Base-by-base conservation (phyloP, 371 early-diverging fungal species). In the Haplosporangium sp. region DNA sequence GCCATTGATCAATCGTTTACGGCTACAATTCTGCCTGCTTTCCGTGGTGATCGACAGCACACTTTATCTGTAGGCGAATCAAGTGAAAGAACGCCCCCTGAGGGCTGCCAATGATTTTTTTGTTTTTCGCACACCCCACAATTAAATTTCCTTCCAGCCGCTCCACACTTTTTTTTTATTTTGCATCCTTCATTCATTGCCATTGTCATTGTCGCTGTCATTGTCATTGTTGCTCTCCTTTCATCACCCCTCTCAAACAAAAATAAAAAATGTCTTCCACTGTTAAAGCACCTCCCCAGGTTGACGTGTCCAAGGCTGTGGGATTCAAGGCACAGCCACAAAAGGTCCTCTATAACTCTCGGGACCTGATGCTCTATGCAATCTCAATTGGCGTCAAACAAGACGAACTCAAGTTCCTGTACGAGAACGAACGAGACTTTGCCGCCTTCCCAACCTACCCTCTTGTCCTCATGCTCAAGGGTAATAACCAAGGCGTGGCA, bases 391-490 rank as follows among this genome's bases (percentile, higher is more conserved):
- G 92, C 48, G 83, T 87, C 43, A 82, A 83, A 29, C 84, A 84
- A 41, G 73, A 77, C 60, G 91, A 93, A 36, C 83, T 90, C 37
- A 74, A 82, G 66, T 93, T 83, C 74, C 81, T 89, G 23, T 93
- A 91, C 73, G 93, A 93, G 77, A 82, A 87, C 52, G 91, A 89
- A 56, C 84, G 86, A 66, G 61, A 84, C 40, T 93, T 92, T 64
- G 82, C 83, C 37, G 89, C 92, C 21, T 88, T 93, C 66, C 92
- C 92, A 1, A 91, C 92, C 11, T 93, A 92, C 73, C 88, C 91
- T 4, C 72, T 92, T 18, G 87, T 87, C 23, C 80, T 93, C 23
- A 71, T 83, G 3, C 66, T 89, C 43, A 91, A 90, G 64, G 83
- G 83, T 6, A 83, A 85, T 48, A 69, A 74, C 51, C 75, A 84